A percentile compares a stretch with the other conserved stretches of the same genome.
phyloP scores from a whole-genome alignment of 2,329 filamentous ascomycete species.

The Didymella segeticola region DNA sequence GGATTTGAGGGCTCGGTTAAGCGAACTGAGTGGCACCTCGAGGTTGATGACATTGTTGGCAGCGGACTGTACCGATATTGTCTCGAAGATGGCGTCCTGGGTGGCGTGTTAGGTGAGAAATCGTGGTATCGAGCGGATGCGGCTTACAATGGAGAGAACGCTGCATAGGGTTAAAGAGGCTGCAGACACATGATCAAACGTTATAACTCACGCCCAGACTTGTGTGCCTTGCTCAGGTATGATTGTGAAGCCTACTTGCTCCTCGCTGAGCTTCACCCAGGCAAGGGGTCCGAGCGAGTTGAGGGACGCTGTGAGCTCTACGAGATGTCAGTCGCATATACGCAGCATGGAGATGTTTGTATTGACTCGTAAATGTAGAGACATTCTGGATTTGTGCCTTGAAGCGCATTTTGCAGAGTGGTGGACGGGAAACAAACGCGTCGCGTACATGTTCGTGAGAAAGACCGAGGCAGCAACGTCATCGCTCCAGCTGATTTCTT shows the following conservation, averaged over 20 bases:
- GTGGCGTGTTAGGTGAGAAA: conserved; percentile 22
- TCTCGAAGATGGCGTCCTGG: conserved; percentile 86
- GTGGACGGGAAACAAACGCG: conserved; percentile 11
- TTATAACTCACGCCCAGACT: conserved; percentile 82
- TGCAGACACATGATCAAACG: conserved; percentile 17
- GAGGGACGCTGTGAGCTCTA: conserved; percentile 68
- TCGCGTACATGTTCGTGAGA: conserved; percentile 15
- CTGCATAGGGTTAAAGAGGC: conserved; percentile 39
- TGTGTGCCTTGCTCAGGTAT: conserved; percentile 94
- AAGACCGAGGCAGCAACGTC: conserved; percentile 16
- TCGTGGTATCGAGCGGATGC: conserved; percentile 28
- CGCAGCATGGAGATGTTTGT: neutral
- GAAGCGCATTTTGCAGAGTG: conserved; percentile 56
- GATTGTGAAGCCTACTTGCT: conserved; percentile 90
- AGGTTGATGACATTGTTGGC: conserved; percentile 94
- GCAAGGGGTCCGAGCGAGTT: conserved; percentile 79
- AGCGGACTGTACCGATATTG: conserved; percentile 86
- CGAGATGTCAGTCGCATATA: conserved; percentile 2
- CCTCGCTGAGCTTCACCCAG: conserved; percentile 88
- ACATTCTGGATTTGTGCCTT: conserved; percentile 60
- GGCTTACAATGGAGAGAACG: conserved; percentile 52
- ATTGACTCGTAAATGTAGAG: conserved; percentile 60
- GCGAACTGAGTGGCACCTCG: conserved; percentile 85
- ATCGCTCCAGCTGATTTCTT: neutral
- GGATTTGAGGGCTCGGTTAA: conserved; percentile 91